These are phyloP conservation scores for Russula compacta DNA, from an alignment of 768 basidiomycete genomes.

Conservation along the genomic window DNA sequence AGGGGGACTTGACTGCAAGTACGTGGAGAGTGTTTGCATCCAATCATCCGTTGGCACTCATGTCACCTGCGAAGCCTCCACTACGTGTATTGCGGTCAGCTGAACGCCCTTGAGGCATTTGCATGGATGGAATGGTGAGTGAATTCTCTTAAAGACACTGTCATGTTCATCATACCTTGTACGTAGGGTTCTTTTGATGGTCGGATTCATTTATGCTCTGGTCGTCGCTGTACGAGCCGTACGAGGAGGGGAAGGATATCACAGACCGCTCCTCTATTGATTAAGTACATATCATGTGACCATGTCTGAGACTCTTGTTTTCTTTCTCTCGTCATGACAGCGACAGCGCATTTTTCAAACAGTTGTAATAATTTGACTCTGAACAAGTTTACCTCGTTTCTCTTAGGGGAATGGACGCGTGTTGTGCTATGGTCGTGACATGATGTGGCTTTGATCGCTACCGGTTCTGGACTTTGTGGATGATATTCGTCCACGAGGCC, in stretches of 20 bases:
- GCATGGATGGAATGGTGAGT: slow-evolving; percentile 21
- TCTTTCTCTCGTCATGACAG: not conserved
- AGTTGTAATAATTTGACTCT: not conserved
- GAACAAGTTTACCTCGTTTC: not conserved
- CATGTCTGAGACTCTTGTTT: not conserved
- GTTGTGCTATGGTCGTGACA: not conserved
- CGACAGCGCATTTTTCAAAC: not conserved
- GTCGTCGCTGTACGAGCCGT: slow-evolving; percentile 5
- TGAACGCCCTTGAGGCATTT: slow-evolving; percentile 19
- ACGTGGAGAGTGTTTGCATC: not conserved
- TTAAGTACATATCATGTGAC: not conserved
- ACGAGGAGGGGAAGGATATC: slow-evolving; percentile 11
- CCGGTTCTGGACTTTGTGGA: not conserved
- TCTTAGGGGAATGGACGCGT: not conserved
- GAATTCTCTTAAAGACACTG: not conserved
- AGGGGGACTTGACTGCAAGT: slow-evolving; percentile 15
- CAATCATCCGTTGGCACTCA: not conserved
- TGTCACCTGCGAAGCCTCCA: not conserved
- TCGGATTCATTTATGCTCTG: slow-evolving; percentile 7
- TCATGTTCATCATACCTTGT: not conserved
- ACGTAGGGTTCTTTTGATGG: slow-evolving; percentile 15
- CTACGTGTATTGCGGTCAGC: slow-evolving; percentile 15
- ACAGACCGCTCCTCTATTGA: not conserved
- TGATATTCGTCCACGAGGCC: not conserved
- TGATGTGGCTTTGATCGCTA: slow-evolving; percentile 1